Base-by-base conservation (phyloP, 1,284 basidiomycete genomes). In the Microbotryum intermedium region DNA sequence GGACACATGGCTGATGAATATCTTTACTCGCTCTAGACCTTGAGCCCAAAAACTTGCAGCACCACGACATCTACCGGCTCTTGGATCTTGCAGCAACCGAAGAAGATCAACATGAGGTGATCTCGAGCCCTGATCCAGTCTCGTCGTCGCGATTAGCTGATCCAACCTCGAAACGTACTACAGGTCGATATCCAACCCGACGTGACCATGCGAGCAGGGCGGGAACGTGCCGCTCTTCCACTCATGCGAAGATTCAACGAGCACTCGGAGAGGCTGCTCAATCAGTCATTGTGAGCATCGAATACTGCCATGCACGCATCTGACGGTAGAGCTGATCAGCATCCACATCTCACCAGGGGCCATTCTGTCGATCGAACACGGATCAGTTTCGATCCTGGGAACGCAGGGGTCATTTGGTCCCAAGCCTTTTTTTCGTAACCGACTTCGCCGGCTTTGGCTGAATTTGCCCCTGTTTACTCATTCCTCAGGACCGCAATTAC, bases 191-290 rank as follows among this genome's bases (percentile, higher is more conserved):
- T 85, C 62, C 62, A 58, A 8, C 84, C 82, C 72, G 95, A 99
- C 72, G 76, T 89, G 50, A 97, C 95, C 0, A 99, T 98, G 95
- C 88, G 91, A 72, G 85, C 93, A 6, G 95, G 95, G 8, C 83
- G 86, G 68, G 88, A 95, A 73, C 80, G 85, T 53, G 85, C 85
- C 25, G 87, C 88, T 21, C 75, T 99, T 44, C 95, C 95, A 0
- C 80, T 98, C 39, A 97, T 99, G 70, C 82, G 95, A 47, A 87
- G 94, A 70, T 98, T 98, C 78, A 98, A 98, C 72, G 90, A 97
- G 71, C 95, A 98, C 75, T 94, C 90, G 0, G 88, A 93, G 69
- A 80, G 90, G 65, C 76, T 97, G 18, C 78, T 97, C 29, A 86
- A 87, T 68, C 70, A 73, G 43, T 72, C 74, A 1, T 58, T 77